Base-by-base conservation (phyloP, 768 basidiomycete genomes). In the Trametes meyenii region DNA sequence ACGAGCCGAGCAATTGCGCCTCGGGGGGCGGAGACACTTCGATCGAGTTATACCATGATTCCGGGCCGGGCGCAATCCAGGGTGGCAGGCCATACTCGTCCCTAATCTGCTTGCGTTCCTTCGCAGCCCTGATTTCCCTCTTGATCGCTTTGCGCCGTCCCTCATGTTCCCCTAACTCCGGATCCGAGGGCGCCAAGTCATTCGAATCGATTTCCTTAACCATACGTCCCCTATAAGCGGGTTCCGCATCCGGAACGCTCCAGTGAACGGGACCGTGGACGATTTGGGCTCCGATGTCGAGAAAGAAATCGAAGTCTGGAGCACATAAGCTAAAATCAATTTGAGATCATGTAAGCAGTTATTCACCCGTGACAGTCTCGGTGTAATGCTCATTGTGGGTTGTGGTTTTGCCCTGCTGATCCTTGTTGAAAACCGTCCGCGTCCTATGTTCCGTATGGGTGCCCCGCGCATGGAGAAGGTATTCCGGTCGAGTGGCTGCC, bases 191-290 rank as follows among this genome's bases (percentile, higher is more conserved):
- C 10, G 36, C 21, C 5, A 51, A 29, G 70, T 69, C 24, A 70
- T 64, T 43, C 0, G 58, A 50, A 29, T 86, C 83, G 24, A 85
- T 74, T 72, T 93, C 83, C 57, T 72, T 73, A 50, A 82, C 78
- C 82, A 88, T 87, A 46, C 73, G 74, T 2, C 90, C 89, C 38
- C 88, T 80, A 66, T 85, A 87, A 1, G 83, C 83, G 11, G 88
- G 87, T 55, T 85, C 81, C 1, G 78, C 71, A 69, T 92, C 90
- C 5, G 80, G 79, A 0, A 86, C 76, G 16, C 83, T 83, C 84
- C 85, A 91, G 52, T 87, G 84, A 2, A 76, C 71, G 4, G 78
- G 75, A 10, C 64, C 66, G 19, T 74, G 69, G 33, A 79, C 67
- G 56, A 83, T 71, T 54, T 78, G 70, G 17, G 76, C 78, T 17